Evolutionary conservation across 108 stramenopile species (phyloP).

Genomic region (Fistulifera pelliculosa): DNA sequence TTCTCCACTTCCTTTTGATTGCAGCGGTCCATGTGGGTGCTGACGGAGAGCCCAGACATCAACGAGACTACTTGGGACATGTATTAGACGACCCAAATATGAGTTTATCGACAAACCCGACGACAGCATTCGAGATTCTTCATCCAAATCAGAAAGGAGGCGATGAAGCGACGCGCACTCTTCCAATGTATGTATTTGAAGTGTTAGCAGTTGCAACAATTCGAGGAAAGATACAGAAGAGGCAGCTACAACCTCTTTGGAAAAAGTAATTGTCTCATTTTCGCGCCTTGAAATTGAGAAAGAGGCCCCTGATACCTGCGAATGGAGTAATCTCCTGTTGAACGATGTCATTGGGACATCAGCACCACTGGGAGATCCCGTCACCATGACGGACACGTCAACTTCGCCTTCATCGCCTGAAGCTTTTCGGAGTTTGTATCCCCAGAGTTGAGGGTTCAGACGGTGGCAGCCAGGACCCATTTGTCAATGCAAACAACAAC

Average conservation of each 20-base stretch:
- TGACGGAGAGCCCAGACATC: conserved; percentile 76
- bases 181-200: conserved; percentile 84
- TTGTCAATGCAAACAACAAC: conserved; percentile 76
- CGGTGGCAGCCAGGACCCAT: conserved; percentile 80
- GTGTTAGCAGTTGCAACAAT: conserved; percentile 76
- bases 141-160: conserved; percentile 58
- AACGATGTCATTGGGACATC: conserved; percentile 29
- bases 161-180: conserved; percentile 70
- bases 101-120: conserved; percentile 65
- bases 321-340: conserved; percentile 10
- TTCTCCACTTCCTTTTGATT: conserved; percentile 67
- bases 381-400: neutral
- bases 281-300: conserved; percentile 32
- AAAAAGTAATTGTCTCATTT: conserved; percentile 33
- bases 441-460: conserved; percentile 33
- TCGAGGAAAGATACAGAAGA: conserved; percentile 83
- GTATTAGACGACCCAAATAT: conserved; percentile 60
- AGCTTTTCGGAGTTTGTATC: conserved; percentile 18
- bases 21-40: conserved; percentile 59
- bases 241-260: conserved; percentile 55
- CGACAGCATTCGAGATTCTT: conserved; percentile 68
- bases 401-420: conserved; percentile 1
- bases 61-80: conserved; percentile 55
- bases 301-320: conserved; percentile 7
- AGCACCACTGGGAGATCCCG: conserved; percentile 4